Evolutionary conservation across 2,329 filamentous ascomycete species (phyloP), one percentile per base, ranked within the genome.

Genomic region (Talaromyces sp.): DNA sequence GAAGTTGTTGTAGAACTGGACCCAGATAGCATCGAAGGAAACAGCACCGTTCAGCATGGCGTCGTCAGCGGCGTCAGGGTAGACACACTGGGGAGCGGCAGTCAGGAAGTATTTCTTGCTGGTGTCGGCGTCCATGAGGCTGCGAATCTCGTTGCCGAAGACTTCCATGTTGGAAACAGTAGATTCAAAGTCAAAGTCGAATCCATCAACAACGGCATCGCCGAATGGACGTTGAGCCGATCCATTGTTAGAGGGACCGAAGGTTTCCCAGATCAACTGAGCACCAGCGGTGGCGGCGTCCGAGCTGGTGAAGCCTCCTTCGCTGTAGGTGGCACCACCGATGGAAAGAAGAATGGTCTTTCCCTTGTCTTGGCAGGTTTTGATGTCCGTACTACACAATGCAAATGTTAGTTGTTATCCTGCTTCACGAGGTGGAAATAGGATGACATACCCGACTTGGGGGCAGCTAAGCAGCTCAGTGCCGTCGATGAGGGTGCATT

Each of bases 111-210:
- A 89, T 27, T 72, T 73, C 57, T 84, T 86, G 65, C 77, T 78
- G 0, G 69, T 74, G 28, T 81, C 80, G 23, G 76, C 75, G 66
- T 85, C 78, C 80, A 87, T 87, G 51, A 79, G 68, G 16, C 72
- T 67, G 33, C 87, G 84, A 9, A 91, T 81, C 59, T 82, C 77
- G 42, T 80, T 77, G 1, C 82, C 87, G 67, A 91, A 89, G 1
- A 83, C 75, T 0, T 78, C 80, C 76, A 89, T 85, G 75, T 90
- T 87, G 55, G 74, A 73, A 14, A 83, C 82, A 2, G 75, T 73
- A 4, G 83, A 79, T 75, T 92, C 89, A 64, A 92, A 87, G 72
- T 92, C 89, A 65, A 92, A 86, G 74, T 92, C 89, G 72, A 92
- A 91, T 4, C 90, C 90, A 71, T 92, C 88, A 50, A 92, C 76